Evolutionary conservation across 768 basidiomycete genomes (phyloP).

Genomic region (Rickenella mellea): DNA sequence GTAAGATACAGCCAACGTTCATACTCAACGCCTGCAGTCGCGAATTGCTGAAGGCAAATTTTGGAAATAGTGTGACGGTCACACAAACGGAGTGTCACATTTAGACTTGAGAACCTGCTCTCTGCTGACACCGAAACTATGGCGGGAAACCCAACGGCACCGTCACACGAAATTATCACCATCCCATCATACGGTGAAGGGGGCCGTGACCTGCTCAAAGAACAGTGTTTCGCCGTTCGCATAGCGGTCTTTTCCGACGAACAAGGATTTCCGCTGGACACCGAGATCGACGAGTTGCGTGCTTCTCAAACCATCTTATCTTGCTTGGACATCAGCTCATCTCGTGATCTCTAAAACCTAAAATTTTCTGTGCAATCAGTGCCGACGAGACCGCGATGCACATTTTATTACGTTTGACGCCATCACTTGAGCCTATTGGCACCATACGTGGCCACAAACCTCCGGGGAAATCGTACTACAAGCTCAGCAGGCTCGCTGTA

Average conservation of each 20-base stretch:
- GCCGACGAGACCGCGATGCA: conserved; percentile 57
- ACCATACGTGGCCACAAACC: conserved; percentile 47
- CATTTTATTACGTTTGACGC: conserved; percentile 59
- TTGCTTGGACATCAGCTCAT: conserved; percentile 6
- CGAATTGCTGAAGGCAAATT: no score
- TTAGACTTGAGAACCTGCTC: no score
- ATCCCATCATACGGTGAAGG: conserved; percentile 26
- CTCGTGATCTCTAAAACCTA: conserved; percentile 6
- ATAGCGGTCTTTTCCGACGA: conserved; percentile 54
- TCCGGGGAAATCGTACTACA: conserved; percentile 37
- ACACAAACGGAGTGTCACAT: no score
- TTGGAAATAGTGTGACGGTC: no score
- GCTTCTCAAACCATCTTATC: conserved; percentile 3
- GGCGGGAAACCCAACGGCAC: no score
- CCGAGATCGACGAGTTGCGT: conserved; percentile 66
- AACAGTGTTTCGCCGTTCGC: conserved; percentile 59
- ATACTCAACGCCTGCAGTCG: no score
- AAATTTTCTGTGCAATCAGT: conserved; percentile 27
- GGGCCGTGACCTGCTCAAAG: conserved; percentile 35
- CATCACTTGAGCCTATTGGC: conserved; percentile 55
- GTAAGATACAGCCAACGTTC: no score
- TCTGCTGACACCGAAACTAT: no score
- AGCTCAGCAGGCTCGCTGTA: conserved; percentile 65
- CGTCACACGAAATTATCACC: conserved; percentile 50
- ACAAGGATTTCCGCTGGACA: conserved; percentile 64